Base-by-base conservation (phyloP, 2,329 filamentous ascomycete genomes). In the Fusarium compactum region DNA sequence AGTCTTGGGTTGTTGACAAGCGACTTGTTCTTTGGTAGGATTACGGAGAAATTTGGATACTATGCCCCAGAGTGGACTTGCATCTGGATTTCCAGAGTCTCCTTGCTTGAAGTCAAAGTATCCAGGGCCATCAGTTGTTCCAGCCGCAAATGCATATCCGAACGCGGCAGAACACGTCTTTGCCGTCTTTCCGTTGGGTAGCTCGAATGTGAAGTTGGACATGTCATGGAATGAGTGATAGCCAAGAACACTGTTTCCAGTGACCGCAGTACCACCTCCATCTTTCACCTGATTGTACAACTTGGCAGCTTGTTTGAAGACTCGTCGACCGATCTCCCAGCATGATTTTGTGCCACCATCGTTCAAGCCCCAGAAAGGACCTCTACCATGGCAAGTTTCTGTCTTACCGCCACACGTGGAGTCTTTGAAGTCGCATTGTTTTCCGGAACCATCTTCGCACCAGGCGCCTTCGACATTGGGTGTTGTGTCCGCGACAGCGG, bases 81-180 rank as follows among this genome's bases (percentile, higher is more conserved):
- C 61, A 38, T 64, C 61, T 1, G 61, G 58, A 3, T 25, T 5
- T 0, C 61, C 61, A 2, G 61, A 32, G 5, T 64, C 58, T 0
- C 41, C 58, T 2, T 64, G 61, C 43, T 63, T 64, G 3, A 64
- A 64, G 29, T 64, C 61, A 1, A 64, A 64, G 15, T 64, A 64
- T 0, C 61, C 61, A 8, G 61, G 61, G 0, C 61, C 61, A 1
- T 64, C 61, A 0, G 61, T 64, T 14, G 61, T 64, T 15, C 61
- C 61, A 32, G 61, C 61, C 2, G 61, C 61, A 1, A 64, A 64
- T 0, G 61, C 34, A 25, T 64, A 64, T 0, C 61, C 61, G 0
- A 64, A 64, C 0, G 61, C 61, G 0, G 61, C 61, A 1, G 61
- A 20, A 3, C 61, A 64, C 8, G 61, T 64, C 34, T 63, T 63